Evolutionary conservation across 2,329 filamentous ascomycete species (phyloP).

Genomic region (Ophiostoma australiae): DNA sequence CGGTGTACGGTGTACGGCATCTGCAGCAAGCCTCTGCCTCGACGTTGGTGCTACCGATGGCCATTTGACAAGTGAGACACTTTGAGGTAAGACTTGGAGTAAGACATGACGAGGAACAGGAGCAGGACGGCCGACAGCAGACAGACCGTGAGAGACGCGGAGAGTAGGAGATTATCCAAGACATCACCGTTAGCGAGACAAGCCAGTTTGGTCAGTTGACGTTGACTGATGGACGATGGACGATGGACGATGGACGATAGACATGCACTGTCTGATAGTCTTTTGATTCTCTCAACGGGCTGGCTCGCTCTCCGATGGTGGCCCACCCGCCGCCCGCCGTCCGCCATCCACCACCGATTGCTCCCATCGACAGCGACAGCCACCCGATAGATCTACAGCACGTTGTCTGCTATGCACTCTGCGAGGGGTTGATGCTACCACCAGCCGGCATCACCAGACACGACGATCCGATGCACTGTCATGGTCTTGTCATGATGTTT

Average conservation of each 20-base stretch:
- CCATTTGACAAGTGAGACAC: neutral
- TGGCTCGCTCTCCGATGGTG: neutral
- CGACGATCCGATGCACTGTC: neutral
- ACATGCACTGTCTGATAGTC: neutral
- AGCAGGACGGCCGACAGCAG: too few relatives aligned
- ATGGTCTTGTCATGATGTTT: neutral
- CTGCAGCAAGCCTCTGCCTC: constrained; percentile 9
- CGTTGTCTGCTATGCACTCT: neutral
- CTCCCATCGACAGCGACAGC: too few relatives aligned
- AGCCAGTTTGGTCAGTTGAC: neutral
- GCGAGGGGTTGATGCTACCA: neutral
- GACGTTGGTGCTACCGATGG: constrained; percentile 3
- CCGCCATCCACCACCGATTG: too few relatives aligned
- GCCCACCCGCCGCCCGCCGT: too few relatives aligned
- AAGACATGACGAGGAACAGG: neutral
- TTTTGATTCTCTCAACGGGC: neutral
- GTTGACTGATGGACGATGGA: neutral
- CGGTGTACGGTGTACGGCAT: too few relatives aligned
- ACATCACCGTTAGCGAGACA: constrained; percentile 4
- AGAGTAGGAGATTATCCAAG: constrained; percentile 8
- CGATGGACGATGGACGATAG: too few relatives aligned
- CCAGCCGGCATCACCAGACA: neutral
- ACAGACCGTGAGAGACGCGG: neutral
- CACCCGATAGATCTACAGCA: neutral
- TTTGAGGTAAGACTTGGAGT: neutral